phyloP scores from a whole-genome alignment of 352 stramenopile genomes.

The Phytophthora lateralis region DNA sequence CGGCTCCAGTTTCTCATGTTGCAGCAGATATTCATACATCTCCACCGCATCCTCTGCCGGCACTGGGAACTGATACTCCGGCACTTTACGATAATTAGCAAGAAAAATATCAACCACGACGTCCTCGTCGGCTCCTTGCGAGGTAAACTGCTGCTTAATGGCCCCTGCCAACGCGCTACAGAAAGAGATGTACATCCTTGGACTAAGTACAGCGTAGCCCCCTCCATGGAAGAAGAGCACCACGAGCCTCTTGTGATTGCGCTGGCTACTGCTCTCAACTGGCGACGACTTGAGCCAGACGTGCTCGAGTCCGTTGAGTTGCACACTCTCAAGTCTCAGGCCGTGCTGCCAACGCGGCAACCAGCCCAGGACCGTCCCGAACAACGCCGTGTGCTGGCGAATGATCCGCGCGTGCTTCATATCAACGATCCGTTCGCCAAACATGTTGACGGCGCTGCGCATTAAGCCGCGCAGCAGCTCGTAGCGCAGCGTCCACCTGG shows the following conservation, averaged over 20 bases:
- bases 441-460: conserved; percentile 19
- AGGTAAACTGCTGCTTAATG: conserved; percentile 26
- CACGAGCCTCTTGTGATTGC: conserved; percentile 25
- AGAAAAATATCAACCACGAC: conserved; percentile 40
- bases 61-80: conserved; percentile 38
- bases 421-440: conserved; percentile 35
- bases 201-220: conserved; percentile 49
- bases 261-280: background rate
- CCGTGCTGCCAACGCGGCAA: conserved; percentile 29
- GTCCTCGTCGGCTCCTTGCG: conserved; percentile 7
- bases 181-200: conserved; percentile 44
- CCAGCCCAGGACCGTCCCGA: conserved; percentile 34
- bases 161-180: conserved; percentile 26
- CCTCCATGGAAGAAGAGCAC: conserved; percentile 66
- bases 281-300: conserved; percentile 45
- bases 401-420: conserved; percentile 29
- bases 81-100: conserved; percentile 51
- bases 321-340: conserved; percentile 27
- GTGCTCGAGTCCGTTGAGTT: conserved; percentile 50
- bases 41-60: conserved; percentile 38
- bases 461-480: conserved; percentile 42
- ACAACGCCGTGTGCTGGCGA: conserved; percentile 29
- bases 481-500: conserved; percentile 53
- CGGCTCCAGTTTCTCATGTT: conserved; percentile 32
- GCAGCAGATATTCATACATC: conserved; percentile 54